phyloP scores from a whole-genome alignment of 257 asterid genomes.

The Solanum etuberosum region DNA sequence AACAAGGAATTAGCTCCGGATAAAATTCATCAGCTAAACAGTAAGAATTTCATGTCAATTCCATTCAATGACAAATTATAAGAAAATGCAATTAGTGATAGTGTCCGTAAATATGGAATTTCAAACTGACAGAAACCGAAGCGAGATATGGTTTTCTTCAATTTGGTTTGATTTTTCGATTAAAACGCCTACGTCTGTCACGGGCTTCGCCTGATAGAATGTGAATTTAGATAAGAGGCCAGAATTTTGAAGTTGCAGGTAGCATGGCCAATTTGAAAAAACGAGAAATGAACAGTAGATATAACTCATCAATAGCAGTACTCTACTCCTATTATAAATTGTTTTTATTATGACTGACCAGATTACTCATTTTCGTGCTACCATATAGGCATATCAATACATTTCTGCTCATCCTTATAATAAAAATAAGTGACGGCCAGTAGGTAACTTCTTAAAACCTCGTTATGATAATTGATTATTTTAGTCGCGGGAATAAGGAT shows the following conservation, averaged over 20 bases:
- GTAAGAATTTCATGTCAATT: too few relatives aligned
- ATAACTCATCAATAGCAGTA: not conserved
- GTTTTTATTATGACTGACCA: not conserved
- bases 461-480: not conserved
- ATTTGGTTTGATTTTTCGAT: not conserved
- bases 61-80: too few relatives aligned
- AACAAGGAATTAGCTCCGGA: too few relatives aligned
- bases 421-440: not conserved
- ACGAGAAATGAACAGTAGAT: not conserved
- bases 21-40: too few relatives aligned
- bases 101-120: too few relatives aligned
- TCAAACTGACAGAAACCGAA: too few relatives aligned
- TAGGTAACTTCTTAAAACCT: not conserved
- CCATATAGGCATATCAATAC: not conserved
- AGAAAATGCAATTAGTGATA: too few relatives aligned
- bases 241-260: not conserved
- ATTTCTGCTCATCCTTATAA: not conserved
- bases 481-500: not conserved
- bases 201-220: not conserved
- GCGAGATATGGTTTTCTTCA: too few relatives aligned
- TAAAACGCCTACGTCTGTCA: not conserved
- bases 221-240: not conserved
- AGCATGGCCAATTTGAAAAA: not conserved
- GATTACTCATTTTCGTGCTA: not conserved
- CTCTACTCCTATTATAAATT: not conserved